Evolutionary conservation across 345 rosid species (phyloP).

Genomic region (Populus deltoides): DNA sequence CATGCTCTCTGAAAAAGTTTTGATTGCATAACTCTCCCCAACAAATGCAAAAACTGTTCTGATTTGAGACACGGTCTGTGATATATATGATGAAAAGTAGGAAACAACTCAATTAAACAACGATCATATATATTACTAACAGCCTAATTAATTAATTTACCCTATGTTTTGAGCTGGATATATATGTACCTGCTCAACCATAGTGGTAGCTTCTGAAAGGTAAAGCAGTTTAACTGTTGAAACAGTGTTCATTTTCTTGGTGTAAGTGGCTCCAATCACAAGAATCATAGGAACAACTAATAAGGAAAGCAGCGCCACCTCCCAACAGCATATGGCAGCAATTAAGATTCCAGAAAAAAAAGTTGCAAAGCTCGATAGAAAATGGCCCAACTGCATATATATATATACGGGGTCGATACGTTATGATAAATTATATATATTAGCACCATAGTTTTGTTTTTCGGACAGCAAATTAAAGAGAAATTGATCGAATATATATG

Average conservation of each 20-base stretch:
- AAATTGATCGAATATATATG: not conserved
- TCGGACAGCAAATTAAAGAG: not conserved
- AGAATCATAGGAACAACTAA: conserved; percentile 54
- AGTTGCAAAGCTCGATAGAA: conserved; percentile 51
- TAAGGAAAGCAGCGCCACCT: conserved; percentile 49
- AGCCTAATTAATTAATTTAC: no score
- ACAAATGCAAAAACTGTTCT: conserved; percentile 62
- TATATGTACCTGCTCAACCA: conserved; percentile 51
- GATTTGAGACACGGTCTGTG: conserved; percentile 54
- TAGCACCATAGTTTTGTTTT: not conserved
- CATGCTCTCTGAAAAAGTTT: conserved; percentile 45
- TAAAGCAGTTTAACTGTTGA: conserved; percentile 43
- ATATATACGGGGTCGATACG: not conserved
- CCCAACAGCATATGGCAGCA: conserved; percentile 57
- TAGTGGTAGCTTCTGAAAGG: conserved; percentile 51
- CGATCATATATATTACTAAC: not conserved
- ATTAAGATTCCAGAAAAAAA: conserved; percentile 53
- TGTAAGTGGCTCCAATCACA: conserved; percentile 56
- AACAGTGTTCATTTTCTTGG: conserved; percentile 47
- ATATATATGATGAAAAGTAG: not conserved
- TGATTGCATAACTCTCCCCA: conserved; percentile 46
- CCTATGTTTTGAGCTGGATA: not conserved
- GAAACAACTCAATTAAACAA: not conserved
- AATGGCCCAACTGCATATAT: conserved; percentile 53
- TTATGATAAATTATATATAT: not conserved